Conservation (phyloP, 495 filamentous ascomycete species). For the Daldinia bambusicola region DNA sequence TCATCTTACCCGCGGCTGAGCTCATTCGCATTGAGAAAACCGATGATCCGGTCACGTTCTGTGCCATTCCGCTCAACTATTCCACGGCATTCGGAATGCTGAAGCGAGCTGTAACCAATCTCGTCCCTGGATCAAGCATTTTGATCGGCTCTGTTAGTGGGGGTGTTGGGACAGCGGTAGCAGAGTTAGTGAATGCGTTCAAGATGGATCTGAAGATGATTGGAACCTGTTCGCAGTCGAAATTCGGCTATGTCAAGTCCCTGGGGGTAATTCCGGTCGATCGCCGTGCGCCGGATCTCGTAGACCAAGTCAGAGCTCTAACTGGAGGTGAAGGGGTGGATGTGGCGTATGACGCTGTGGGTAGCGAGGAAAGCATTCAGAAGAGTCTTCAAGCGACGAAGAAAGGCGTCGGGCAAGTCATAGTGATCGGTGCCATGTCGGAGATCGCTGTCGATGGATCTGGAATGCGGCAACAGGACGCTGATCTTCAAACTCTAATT, state of each 20-base stretch:
- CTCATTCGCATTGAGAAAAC: conserved; percentile 7
- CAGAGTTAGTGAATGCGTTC: conserved; percentile 1
- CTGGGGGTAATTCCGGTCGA: neutral
- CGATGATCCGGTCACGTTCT: conserved; percentile 1
- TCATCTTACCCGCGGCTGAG: neutral
- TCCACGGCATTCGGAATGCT: conserved; percentile 10
- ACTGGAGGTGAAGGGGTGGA: neutral
- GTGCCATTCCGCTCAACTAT: conserved; percentile 1
- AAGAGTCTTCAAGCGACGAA: neutral
- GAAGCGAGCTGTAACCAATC: neutral
- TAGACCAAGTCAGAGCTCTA: neutral
- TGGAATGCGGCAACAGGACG: neutral
- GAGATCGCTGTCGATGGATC: neutral
- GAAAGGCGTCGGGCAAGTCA: neutral
- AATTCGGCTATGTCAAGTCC: conserved; percentile 17
- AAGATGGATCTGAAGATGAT: conserved; percentile 6
- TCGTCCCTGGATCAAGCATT: conserved; percentile 1
- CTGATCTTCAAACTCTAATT: neutral
- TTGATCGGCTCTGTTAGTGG: conserved; percentile 12
- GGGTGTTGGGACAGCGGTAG: conserved; percentile 9
- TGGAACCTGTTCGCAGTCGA: conserved; percentile 5
- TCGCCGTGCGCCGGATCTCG: neutral
- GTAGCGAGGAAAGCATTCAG: neutral
- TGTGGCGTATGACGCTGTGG: neutral
- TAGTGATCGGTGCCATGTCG: neutral